These are phyloP conservation scores for Xanthoconium separans DNA, from an alignment of 1,284 basidiomycete species.

Conservation along the genomic window DNA sequence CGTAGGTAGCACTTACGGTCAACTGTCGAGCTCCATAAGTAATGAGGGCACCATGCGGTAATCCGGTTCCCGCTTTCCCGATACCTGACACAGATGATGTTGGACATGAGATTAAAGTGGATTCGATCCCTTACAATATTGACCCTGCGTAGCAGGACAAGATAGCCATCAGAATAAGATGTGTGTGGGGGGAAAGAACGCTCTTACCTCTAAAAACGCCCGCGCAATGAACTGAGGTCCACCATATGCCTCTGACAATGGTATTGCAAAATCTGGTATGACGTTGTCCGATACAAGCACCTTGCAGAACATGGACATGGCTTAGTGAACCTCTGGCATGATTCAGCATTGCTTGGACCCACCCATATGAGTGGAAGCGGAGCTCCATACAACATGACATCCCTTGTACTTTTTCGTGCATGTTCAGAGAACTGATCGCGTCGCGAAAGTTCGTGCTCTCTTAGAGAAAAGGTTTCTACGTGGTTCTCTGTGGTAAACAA, in stretches of 20 bases:
- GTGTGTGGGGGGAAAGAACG: neutral
- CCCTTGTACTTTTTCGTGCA: conserved; percentile 11
- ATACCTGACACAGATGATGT: conserved; percentile 15
- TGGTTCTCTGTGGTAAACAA: conserved; percentile 17
- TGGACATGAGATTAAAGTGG: neutral
- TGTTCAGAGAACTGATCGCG: conserved; percentile 5
- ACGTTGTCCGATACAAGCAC: conserved; percentile 30
- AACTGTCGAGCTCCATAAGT: conserved; percentile 21
- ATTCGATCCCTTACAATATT: conserved; percentile 24
- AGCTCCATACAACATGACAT: conserved; percentile 15
- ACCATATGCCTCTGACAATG: conserved; percentile 23
- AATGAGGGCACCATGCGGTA: conserved; percentile 28
- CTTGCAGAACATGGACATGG: conserved; percentile 2
- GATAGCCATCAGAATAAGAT: neutral
- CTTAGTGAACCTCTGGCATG: neutral
- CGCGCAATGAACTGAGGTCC: conserved; percentile 32
- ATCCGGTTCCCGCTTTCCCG: conserved; percentile 29
- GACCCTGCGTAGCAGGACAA: conserved; percentile 13
- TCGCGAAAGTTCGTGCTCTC: neutral
- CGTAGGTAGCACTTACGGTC: conserved; percentile 16
- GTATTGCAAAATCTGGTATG: conserved; percentile 30
- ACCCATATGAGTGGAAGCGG: conserved; percentile 30
- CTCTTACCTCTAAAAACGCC: conserved; percentile 24
- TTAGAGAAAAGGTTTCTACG: neutral
- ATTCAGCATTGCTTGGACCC: neutral